Conservation (phyloP, 805 yeast genomes). For the Ascoidea tarda region DNA sequence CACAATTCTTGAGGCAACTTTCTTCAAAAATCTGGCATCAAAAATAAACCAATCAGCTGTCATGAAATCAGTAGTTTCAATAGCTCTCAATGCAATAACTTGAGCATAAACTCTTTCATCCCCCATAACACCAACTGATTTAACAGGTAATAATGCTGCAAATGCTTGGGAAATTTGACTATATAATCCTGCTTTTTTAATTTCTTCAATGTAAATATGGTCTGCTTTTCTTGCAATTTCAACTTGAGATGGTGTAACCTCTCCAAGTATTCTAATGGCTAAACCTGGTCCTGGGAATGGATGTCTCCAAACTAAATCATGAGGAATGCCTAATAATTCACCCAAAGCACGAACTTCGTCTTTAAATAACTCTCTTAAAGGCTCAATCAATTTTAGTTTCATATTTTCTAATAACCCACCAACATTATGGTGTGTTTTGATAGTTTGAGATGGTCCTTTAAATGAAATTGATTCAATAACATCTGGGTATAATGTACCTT, state of each 20-base stretch:
- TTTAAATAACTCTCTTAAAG: constrained; percentile 94
- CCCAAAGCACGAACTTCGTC: constrained; percentile 98
- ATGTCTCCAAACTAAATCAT: constrained; percentile 98
- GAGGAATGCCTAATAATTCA: constrained; percentile 87
- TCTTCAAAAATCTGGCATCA: constrained; percentile 84
- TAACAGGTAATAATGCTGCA: constrained; percentile 93
- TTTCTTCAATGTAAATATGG: constrained; percentile 90
- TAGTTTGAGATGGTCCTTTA: constrained; percentile 99
- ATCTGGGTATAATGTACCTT: constrained; percentile 97
- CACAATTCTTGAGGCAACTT: constrained; percentile 88
- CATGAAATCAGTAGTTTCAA: constrained; percentile 97
- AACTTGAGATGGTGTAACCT: constrained; percentile 86
- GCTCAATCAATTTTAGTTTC: constrained; percentile 97
- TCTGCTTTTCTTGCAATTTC: constrained; percentile 97
- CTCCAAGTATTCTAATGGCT: constrained; percentile 96
- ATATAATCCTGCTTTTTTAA: constrained; percentile 84
- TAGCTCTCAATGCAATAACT: constrained; percentile 97
- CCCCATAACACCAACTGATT: constrained; percentile 99
- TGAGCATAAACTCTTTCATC: constrained; percentile 99
- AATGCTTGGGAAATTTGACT: constrained; percentile 93
- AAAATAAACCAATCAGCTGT: constrained; percentile 98
- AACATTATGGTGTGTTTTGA: constrained; percentile 98
- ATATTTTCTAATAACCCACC: constrained; percentile 96
- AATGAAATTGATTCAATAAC: constrained; percentile 97
- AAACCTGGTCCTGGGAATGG: constrained; percentile 99